Conservation (phyloP, 805 yeast species). For the Kurtzmaniella fragi region DNA sequence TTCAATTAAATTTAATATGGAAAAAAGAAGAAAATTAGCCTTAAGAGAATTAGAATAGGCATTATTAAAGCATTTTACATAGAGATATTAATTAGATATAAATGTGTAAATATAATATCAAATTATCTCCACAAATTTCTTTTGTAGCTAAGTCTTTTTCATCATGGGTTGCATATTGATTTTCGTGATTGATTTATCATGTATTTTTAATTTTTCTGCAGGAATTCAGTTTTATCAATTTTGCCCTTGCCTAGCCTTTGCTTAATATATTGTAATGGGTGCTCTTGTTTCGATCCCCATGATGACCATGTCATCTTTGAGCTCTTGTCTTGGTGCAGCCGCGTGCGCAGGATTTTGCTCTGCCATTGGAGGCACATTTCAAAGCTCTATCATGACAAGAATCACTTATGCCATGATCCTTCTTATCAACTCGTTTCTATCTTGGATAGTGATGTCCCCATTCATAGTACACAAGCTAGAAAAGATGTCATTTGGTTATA, state of each 20-base stretch:
- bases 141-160: neutral
- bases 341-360: conserved; percentile 55
- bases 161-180: neutral
- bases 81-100: neutral
- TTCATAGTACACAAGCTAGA: conserved; percentile 73
- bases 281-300: conserved; percentile 70
- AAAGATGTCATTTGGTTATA: conserved; percentile 60
- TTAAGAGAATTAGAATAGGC: conserved; percentile 32
- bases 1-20: conserved; percentile 26
- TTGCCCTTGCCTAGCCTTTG: neutral
- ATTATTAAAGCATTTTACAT: neutral
- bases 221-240: too few relatives aligned
- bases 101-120: too few relatives aligned
- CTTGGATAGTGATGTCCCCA: conserved; percentile 91
- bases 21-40: conserved; percentile 37
- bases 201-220: too few relatives aligned
- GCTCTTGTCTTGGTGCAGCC: conserved; percentile 81
- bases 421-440: conserved; percentile 69
- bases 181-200: too few relatives aligned
- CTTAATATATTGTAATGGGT: conserved; percentile 42
- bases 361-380: conserved; percentile 52
- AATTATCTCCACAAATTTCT: neutral
- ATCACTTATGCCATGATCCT: conserved; percentile 79
- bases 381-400: conserved; percentile 79
- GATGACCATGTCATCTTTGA: conserved; percentile 47